Percentiles rank a stretch among this genome's conserved stretches.
Conservation (phyloP, 2,329 filamentous ascomycete species). For the Mycocentrospora acerina region DNA sequence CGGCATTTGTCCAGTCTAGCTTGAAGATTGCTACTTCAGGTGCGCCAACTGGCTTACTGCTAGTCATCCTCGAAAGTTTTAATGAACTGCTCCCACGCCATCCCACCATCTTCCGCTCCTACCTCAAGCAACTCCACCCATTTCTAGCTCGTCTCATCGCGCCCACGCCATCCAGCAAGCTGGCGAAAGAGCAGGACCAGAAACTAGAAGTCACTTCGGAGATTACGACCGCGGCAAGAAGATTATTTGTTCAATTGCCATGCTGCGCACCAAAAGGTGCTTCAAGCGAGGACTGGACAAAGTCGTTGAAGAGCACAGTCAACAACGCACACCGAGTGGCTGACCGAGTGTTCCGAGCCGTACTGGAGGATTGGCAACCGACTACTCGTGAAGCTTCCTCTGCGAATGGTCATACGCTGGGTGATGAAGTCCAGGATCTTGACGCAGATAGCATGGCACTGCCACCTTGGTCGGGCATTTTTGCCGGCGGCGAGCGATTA, state of each 20-base stretch:
- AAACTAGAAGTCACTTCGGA: conserved; percentile 53
- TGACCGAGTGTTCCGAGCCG: conserved; percentile 74
- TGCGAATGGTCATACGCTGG: conserved; percentile 28
- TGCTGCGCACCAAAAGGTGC: conserved; percentile 80
- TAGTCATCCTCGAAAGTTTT: conserved; percentile 72
- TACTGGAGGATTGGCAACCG: conserved; percentile 81
- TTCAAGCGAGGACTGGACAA: conserved; percentile 75
- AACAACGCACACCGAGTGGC: conserved; percentile 68
- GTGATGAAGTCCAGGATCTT: conserved; percentile 41
- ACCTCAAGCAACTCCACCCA: conserved; percentile 66
- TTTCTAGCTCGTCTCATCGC: conserved; percentile 63
- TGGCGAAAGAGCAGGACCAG: conserved; percentile 17
- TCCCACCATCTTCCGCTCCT: conserved; percentile 79
- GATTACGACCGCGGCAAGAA: conserved; percentile 61
- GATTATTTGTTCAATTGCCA: conserved; percentile 70
- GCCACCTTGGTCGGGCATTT: conserved; percentile 73
- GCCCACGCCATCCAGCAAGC: conserved; percentile 56
- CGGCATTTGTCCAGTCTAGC: conserved; percentile 71
- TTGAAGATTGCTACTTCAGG: conserved; percentile 57
- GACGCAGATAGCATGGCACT: conserved; percentile 53
- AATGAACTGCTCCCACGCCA: conserved; percentile 74
- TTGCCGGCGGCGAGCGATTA: conserved; percentile 70
- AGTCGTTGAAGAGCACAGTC: conserved; percentile 63
- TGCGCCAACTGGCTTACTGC: conserved; percentile 51
- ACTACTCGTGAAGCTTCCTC: conserved; percentile 47